Conservation (phyloP, 2,329 filamentous ascomycete genomes). For the Hymenoscyphus infarciens region DNA sequence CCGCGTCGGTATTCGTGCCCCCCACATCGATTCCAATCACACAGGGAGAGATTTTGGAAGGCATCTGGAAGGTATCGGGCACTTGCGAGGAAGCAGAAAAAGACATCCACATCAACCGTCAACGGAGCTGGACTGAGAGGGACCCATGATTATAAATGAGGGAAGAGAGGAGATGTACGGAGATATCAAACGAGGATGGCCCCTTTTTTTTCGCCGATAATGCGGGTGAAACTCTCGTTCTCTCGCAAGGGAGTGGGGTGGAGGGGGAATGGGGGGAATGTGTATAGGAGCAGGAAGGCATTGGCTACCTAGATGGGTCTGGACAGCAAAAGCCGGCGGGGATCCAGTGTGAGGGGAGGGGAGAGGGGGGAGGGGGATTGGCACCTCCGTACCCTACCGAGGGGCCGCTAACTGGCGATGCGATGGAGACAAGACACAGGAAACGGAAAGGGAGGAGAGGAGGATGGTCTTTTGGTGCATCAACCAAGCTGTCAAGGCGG, state of each 20-base stretch:
- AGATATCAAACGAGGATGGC: not conserved
- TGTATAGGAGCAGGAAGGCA: not conserved
- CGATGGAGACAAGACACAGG: no score
- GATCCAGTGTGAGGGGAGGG: no score
- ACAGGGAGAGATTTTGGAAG: constrained; percentile 25
- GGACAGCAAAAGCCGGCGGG: not conserved
- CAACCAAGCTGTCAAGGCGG: not conserved
- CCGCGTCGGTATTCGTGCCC: constrained; percentile 36
- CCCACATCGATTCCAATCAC: constrained; percentile 50
- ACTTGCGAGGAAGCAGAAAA: constrained; percentile 13
- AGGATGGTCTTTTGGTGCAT: not conserved
- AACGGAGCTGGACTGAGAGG: not conserved
- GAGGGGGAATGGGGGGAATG: not conserved
- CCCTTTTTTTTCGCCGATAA: not conserved
- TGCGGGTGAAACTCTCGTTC: not conserved
- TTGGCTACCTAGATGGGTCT: not conserved
- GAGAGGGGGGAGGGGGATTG: no score
- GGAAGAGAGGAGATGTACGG: not conserved
- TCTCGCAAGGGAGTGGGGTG: not conserved
- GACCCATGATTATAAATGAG: not conserved
- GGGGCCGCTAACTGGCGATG: no score
- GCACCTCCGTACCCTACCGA: no score
- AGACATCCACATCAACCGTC: not conserved
- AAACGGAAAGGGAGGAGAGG: no score
- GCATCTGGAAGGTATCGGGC: constrained; percentile 13